Conservation (phyloP, 2,329 filamentous ascomycete species). For the Metarhizium humberi region DNA sequence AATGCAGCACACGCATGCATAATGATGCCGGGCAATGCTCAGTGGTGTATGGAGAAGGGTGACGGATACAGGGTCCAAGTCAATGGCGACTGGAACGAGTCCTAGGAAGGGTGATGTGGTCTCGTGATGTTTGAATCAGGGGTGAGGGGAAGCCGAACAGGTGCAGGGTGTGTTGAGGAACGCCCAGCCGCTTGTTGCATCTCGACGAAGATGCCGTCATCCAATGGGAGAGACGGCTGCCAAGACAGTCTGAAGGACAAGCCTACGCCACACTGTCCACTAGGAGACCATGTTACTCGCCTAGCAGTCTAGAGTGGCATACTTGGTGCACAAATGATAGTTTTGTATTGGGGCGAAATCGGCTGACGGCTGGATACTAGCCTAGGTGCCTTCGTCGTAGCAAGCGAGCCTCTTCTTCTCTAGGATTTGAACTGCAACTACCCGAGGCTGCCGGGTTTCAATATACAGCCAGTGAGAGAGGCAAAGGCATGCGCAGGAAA, state of each 20-base stretch:
- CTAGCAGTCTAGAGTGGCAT: no score
- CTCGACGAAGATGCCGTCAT: background rate
- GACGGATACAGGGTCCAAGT: background rate
- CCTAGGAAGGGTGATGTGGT: background rate
- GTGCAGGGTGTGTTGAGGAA: background rate
- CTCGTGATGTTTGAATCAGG: conserved; percentile 1
- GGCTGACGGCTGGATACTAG: no score
- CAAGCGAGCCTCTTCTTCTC: no score
- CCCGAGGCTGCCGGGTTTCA: no score
- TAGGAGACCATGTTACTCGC: no score
- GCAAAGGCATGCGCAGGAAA: no score
- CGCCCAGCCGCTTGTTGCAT: background rate
- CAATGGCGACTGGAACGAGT: background rate
- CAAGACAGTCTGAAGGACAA: background rate
- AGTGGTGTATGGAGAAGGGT: background rate
- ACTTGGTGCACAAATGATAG: no score
- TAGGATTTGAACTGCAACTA: no score
- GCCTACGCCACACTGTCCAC: no score
- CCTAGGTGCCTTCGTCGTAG: no score
- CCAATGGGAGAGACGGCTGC: background rate
- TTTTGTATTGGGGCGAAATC: no score
- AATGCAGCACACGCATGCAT: conserved; percentile 34
- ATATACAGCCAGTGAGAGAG: no score
- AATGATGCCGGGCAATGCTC: conserved; percentile 6
- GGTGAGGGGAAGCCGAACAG: conserved; percentile 1